Evolutionary conservation across 352 stramenopile species (phyloP), one percentile per base, ranked within the genome.

Genomic region (Phytophthora sp.): DNA sequence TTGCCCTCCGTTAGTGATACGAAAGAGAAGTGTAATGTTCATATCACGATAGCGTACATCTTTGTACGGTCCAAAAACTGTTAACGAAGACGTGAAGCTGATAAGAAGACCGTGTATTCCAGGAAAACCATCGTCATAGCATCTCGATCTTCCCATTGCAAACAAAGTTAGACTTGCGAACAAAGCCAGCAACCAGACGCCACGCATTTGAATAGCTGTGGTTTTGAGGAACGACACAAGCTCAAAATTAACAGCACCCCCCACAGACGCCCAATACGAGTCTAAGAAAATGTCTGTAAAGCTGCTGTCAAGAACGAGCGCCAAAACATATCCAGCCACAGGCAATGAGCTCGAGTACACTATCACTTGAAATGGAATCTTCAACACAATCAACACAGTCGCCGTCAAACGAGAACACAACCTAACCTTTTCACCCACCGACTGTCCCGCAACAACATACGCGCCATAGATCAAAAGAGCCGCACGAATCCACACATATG

Each of bases 401-500:
- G 39, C 58, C 6, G 30, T 1, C 8, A 72, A 21, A 9, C 39
- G 32, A 15, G 34, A 53, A 26, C 6, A 30, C 32, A 18, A 58
- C 21, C 5, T 53, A 13, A 15, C 32, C n/a, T 30, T 53, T 24
- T 28, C 15, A 20, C 30, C 11, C 20, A 8, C 17, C 9, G 10
- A 21, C 37, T 54, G 37, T 10, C 15, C 26, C 10, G 42, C 27
- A 7, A 30, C 35, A 15, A 23, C 38, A 17, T 57, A 61, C n/a
- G 64, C 54, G 0, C 49, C 46, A 21, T 57, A 69, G 0, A 44
- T 26, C 9, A 87, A 38, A 3, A 71, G 41, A 1, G 39, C 1
- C 11, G 84, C 23, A 2, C 79, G 76, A 34, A 83, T 18, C 80
- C 80, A 89, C 7, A 89, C 67, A 34, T 84, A 89, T 0, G 32